phyloP scores from a whole-genome alignment of 164 flowering plant species.

The Dillenia turbinata region DNA sequence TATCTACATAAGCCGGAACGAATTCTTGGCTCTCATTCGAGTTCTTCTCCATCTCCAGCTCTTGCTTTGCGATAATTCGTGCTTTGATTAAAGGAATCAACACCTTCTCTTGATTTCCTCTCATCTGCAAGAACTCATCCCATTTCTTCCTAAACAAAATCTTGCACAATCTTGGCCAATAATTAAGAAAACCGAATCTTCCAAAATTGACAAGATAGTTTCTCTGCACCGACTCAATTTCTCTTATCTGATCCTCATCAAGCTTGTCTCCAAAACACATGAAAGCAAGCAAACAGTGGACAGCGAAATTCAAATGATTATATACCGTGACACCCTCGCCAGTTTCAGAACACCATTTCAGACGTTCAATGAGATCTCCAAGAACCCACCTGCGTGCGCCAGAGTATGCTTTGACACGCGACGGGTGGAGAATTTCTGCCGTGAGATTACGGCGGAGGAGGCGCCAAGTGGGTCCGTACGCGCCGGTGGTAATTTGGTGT shows the following conservation, averaged over 20 bases:
- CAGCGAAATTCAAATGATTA: background rate
- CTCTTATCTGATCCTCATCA: background rate
- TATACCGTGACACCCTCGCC: background rate
- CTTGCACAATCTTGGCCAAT: background rate
- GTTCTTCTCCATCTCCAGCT: background rate
- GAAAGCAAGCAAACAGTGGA: background rate
- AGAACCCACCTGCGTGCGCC: background rate
- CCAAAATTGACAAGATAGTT: background rate
- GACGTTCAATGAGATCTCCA: no score
- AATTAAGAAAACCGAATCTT: background rate
- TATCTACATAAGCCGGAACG: constrained; percentile 6
- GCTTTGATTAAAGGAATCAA: background rate
- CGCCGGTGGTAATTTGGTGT: background rate
- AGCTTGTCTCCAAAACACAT: background rate
- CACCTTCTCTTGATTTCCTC: background rate
- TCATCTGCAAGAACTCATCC: background rate
- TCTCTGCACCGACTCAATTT: background rate
- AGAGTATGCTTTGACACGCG: background rate
- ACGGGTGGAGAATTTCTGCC: background rate
- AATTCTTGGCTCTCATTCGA: background rate
- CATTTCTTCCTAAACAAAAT: background rate
- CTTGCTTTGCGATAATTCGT: background rate
- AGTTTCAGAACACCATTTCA: background rate
- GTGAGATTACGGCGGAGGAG: constrained; percentile 3
- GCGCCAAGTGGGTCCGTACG: background rate